Percentiles rank a stretch among this genome's conserved stretches.
Evolutionary conservation across 1,284 basidiomycete genomes (phyloP).

Genomic region (Ustilago loliicola): DNA sequence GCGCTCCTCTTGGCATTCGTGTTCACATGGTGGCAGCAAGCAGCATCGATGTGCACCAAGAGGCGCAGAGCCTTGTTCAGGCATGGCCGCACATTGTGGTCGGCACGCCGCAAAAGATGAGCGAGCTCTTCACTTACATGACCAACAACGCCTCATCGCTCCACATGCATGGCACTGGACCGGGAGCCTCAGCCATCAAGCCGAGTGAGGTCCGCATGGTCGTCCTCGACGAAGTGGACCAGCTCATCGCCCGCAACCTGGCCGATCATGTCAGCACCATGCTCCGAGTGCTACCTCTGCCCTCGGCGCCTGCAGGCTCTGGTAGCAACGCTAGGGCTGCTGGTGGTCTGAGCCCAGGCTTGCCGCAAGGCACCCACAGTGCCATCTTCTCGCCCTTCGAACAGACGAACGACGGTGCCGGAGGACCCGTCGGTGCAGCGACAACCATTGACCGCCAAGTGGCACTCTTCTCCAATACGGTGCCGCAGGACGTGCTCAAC

Average conservation of each 20-base stretch:
- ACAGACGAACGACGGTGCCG: constrained; percentile 38
- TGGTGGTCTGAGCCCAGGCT: constrained; percentile 33
- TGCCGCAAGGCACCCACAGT: constrained; percentile 26
- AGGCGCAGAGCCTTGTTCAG: constrained; percentile 55
- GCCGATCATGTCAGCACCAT: constrained; percentile 94
- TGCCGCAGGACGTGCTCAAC: constrained; percentile 92
- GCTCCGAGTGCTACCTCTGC: constrained; percentile 87
- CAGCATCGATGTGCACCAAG: constrained; percentile 53
- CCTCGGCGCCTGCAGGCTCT: constrained; percentile 66
- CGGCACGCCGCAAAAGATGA: constrained; percentile 94
- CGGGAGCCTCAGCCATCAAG: constrained; percentile 23
- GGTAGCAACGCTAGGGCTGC: constrained; percentile 11
- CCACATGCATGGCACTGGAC: constrained; percentile 20
- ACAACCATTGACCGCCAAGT: constrained; percentile 85
- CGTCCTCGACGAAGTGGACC: constrained; percentile 96
- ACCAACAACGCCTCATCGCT: constrained; percentile 69
- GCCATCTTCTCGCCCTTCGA: constrained; percentile 73
- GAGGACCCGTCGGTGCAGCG: constrained; percentile 53
- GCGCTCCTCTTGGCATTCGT: constrained; percentile 75
- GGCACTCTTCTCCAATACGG: constrained; percentile 93
- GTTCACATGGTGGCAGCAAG: constrained; percentile 61
- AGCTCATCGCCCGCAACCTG: constrained; percentile 93
- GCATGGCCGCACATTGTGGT: constrained; percentile 86
- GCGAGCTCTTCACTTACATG: constrained; percentile 90
- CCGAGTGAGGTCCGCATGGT: constrained; percentile 89